phyloP scores from a whole-genome alignment of 208 protist species.

The Dictyostelium gargantuum region DNA sequence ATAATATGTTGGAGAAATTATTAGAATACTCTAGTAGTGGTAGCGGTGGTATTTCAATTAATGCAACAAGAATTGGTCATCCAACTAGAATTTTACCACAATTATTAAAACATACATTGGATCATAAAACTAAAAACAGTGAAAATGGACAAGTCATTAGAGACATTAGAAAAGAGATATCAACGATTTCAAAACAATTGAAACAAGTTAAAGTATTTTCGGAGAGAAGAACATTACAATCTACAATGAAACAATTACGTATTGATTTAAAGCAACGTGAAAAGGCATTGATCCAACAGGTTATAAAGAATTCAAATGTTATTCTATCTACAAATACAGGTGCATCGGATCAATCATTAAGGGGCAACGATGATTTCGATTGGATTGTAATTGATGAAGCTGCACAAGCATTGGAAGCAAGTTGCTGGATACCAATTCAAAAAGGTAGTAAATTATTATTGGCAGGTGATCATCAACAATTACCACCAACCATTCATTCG shows the following conservation, averaged over 20 bases:
- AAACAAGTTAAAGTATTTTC: not conserved
- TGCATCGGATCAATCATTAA: constrained; percentile 49
- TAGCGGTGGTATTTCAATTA: not conserved
- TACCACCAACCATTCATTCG: constrained; percentile 77
- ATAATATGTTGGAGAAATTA: constrained; percentile 82
- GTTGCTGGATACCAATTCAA: constrained; percentile 84
- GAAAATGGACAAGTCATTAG: not conserved
- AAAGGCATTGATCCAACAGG: constrained; percentile 68
- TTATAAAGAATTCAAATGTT: constrained; percentile 75
- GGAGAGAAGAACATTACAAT: not conserved
- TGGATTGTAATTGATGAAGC: constrained; percentile 81
- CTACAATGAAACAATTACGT: not conserved
- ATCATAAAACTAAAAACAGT: constrained; percentile 65
- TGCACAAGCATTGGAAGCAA: constrained; percentile 82
- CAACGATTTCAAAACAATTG: not conserved
- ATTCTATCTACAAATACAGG: constrained; percentile 78
- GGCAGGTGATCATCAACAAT: constrained; percentile 80
- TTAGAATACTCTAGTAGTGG: not conserved
- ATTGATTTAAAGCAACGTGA: constrained; percentile 69
- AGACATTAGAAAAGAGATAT: constrained; percentile 43
- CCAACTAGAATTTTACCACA: constrained; percentile 78
- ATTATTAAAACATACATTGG: constrained; percentile 76
- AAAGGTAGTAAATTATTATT: constrained; percentile 72
- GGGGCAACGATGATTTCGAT: constrained; percentile 60
- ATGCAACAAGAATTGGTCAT: constrained; percentile 73